Conservation (phyloP, 2,329 filamentous ascomycete genomes). For the Clonostachys sp. region DNA sequence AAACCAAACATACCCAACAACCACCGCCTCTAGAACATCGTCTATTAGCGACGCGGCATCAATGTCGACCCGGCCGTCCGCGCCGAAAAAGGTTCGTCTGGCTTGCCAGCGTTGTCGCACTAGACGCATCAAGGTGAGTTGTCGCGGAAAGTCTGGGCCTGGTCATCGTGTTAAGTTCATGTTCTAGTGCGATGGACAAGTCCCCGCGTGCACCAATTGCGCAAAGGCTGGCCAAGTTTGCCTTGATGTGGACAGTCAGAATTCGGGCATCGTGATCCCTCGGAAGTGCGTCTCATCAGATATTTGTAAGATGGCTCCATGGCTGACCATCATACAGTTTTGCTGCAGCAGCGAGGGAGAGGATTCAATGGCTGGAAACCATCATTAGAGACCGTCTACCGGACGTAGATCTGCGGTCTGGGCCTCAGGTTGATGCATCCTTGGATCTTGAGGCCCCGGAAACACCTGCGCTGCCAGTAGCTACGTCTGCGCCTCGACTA, state of each 20-base stretch:
- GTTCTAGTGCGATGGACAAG: slow-evolving; percentile 25
- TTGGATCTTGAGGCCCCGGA: slow-evolving; percentile 6
- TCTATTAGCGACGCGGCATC: too few relatives aligned
- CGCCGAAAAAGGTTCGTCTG: slow-evolving; percentile 26
- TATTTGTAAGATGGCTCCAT: too few relatives aligned
- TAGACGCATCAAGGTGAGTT: slow-evolving; percentile 26
- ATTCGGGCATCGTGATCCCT: slow-evolving; percentile 22
- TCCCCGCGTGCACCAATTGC: slow-evolving; percentile 29
- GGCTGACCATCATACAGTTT: slow-evolving; percentile 6
- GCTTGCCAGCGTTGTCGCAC: slow-evolving; percentile 28
- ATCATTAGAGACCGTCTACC: slow-evolving; percentile 17
- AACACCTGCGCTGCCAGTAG: not conserved
- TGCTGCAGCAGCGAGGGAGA: slow-evolving; percentile 13
- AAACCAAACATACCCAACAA: too few relatives aligned
- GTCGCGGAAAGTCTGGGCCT: not conserved
- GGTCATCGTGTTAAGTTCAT: not conserved
- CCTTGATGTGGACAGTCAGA: slow-evolving; percentile 28
- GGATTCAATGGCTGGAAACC: slow-evolving; percentile 25
- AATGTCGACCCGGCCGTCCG: too few relatives aligned
- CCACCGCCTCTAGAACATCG: too few relatives aligned
- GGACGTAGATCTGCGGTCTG: slow-evolving; percentile 18
- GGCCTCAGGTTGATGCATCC: slow-evolving; percentile 15
- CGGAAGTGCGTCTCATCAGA: slow-evolving; percentile 17
- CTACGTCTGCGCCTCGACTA: not conserved
- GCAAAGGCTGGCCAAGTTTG: slow-evolving; percentile 23